Evolutionary conservation across 495 filamentous ascomycete species (phyloP), one percentile per base, ranked within the genome.

Genomic region (Patellaria atrata): DNA sequence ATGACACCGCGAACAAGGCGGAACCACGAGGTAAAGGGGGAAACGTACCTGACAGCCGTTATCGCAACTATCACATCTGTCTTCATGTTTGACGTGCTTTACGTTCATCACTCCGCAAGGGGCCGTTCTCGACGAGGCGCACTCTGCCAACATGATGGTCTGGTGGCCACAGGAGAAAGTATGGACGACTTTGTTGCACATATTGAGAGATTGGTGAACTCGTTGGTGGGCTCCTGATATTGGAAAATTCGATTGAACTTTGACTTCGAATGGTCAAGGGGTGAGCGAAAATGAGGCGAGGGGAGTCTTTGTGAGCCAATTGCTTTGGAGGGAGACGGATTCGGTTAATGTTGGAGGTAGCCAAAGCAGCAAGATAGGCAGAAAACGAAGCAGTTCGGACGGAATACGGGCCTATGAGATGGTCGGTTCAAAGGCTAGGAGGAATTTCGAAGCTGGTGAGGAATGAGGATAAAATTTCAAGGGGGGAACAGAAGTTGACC

Each of bases 121-220:
- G 4, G 38, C 35, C 20, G 33, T 37, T 45, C 46, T 57, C 17
- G 52, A 56, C 7, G 40, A 41, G 6, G 57, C 57, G 47, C 57
- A 60, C 35, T 47, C 40, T 23, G 52, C 52, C 28, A 42, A 46
- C 29, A 54, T 45, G 15, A 30, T 29, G 29, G 37, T 33, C 24
- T 39, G 21, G 40, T 56, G 52, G 30, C 45, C 46, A 35, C 57
- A 60, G 29, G 32, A 38, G 46, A 57, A 60, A 18, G 27, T 15
- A 33, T 60, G 54, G 37, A 55, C 41, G 18, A 60, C 40, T 35
- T 47, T 40, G 21, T 37, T 54, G 33, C 57, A 60, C 54, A 59
- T 59, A 26, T 23, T 13, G 19, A 7, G 33, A 13, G 19, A n/a
- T 35, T 8, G 33, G 16, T 16, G 22, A 13, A 34, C 31, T 16